phyloP scores from a whole-genome alignment of 208 protist genomes.

The Leishmania tropica region DNA sequence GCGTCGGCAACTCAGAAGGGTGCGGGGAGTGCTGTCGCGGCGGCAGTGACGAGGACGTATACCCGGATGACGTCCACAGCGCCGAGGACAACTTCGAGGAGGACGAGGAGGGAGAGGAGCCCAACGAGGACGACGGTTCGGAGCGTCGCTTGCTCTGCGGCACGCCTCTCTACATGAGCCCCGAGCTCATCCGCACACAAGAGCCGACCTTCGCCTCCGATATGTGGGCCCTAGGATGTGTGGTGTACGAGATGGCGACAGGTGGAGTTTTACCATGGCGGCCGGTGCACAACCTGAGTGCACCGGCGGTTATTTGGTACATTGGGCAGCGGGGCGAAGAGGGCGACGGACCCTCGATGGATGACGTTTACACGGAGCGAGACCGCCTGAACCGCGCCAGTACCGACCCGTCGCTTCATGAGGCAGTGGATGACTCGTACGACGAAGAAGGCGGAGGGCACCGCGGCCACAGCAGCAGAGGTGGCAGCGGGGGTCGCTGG shows the following conservation, averaged over 20 bases:
- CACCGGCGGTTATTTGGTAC: slow-evolving; percentile 58
- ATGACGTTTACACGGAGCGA: slow-evolving; percentile 40
- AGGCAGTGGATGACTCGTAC: not conserved
- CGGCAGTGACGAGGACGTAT: not conserved
- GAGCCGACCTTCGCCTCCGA: slow-evolving; percentile 74
- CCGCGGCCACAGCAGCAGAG: not conserved
- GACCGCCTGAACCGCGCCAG: slow-evolving; percentile 19
- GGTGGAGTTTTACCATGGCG: slow-evolving; percentile 75
- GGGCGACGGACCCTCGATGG: slow-evolving; percentile 35
- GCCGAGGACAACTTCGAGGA: not conserved
- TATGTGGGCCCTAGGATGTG: slow-evolving; percentile 89
- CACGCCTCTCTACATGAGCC: slow-evolving; percentile 88
- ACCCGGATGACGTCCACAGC: not conserved
- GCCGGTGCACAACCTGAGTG: slow-evolving; percentile 50
- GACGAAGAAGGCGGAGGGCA: not conserved
- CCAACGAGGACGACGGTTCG: not conserved
- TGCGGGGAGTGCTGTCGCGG: not conserved
- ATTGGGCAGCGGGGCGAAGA: slow-evolving; percentile 50
- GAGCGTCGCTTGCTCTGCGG: slow-evolving; percentile 50
- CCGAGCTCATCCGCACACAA: slow-evolving; percentile 70
- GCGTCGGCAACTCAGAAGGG: slow-evolving; percentile 5
- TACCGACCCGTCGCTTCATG: not conserved
- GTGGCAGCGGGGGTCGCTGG: slow-evolving; percentile 1
- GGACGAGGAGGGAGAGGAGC: not conserved
- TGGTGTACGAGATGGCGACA: slow-evolving; percentile 91